Percentiles rank a stretch among this genome's conserved stretches.
These are phyloP conservation scores for Cladophialophora chaetospira DNA, from an alignment of 2,329 filamentous ascomycete genomes.

Conservation along the genomic window DNA sequence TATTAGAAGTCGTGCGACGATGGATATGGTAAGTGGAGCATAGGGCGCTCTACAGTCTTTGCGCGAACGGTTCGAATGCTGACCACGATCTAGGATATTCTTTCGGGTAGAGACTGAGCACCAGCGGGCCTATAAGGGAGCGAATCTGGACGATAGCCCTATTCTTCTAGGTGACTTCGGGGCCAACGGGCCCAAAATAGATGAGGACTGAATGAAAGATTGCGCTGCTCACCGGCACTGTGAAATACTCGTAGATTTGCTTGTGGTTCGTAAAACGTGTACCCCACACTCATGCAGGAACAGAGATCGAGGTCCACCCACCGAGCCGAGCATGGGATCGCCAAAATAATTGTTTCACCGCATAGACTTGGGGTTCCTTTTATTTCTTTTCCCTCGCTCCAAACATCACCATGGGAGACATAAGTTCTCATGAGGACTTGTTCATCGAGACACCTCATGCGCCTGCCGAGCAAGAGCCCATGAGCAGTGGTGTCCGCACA, in stretches of 20 bases:
- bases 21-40: conserved; percentile 99
- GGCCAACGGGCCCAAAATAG: conserved; percentile 66
- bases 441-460: conserved; percentile 63
- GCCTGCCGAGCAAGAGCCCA: conserved; percentile 53
- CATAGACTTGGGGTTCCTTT: conserved; percentile 4
- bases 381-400: conserved; percentile 11
- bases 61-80: too few species aligned
- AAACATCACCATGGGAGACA: conserved; percentile 40
- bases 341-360: too few species aligned
- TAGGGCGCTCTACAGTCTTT: too few species aligned
- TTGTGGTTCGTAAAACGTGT: too few species aligned
- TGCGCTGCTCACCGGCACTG: too few species aligned
- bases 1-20: conserved; percentile 80
- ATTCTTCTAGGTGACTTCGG: conserved; percentile 73
- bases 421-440: conserved; percentile 50
- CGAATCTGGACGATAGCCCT: conserved; percentile 65
- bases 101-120: conserved; percentile 20
- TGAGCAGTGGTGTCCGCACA: conserved; percentile 62
- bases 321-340: too few species aligned
- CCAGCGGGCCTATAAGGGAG: conserved; percentile 59
- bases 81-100: too few species aligned
- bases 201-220: conserved; percentile 56
- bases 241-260: too few species aligned
- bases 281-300: too few species aligned
- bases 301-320: too few species aligned